Evolutionary conservation across 768 basidiomycete genomes (phyloP).

Genomic region (Termitomyces sp.): DNA sequence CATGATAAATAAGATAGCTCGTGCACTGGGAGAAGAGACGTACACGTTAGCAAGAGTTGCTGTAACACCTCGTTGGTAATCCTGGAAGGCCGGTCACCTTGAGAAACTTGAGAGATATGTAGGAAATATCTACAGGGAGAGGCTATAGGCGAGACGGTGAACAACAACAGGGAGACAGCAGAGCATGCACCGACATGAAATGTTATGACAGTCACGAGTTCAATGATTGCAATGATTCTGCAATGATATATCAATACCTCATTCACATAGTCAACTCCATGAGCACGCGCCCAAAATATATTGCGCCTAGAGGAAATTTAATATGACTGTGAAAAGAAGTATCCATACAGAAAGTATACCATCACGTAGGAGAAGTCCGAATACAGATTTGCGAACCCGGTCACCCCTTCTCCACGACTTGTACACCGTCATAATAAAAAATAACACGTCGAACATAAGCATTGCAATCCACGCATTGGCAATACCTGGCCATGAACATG

Average conservation of each 20-base stretch:
- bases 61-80: neutral
- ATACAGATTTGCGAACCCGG: too few species aligned
- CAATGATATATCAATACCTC: neutral
- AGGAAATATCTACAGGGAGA: neutral
- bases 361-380: too few species aligned
- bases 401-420: constrained; percentile 24
- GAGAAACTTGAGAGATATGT: neutral
- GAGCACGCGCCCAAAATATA: neutral
- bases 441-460: neutral
- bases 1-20: neutral
- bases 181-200: neutral
- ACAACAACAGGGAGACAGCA: too few species aligned
- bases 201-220: too few species aligned
- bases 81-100: neutral
- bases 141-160: too few species aligned
- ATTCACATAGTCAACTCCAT: neutral
- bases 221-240: neutral
- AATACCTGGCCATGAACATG: constrained; percentile 22
- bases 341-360: too few species aligned
- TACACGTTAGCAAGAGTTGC: neutral
- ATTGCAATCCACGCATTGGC: neutral
- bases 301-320: neutral
- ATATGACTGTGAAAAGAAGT: neutral
- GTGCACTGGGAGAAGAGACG: neutral
- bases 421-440: constrained; percentile 33